Base-by-base conservation (phyloP, 192 early-diverging fungal genomes). In the Funneliformis geosporum region DNA sequence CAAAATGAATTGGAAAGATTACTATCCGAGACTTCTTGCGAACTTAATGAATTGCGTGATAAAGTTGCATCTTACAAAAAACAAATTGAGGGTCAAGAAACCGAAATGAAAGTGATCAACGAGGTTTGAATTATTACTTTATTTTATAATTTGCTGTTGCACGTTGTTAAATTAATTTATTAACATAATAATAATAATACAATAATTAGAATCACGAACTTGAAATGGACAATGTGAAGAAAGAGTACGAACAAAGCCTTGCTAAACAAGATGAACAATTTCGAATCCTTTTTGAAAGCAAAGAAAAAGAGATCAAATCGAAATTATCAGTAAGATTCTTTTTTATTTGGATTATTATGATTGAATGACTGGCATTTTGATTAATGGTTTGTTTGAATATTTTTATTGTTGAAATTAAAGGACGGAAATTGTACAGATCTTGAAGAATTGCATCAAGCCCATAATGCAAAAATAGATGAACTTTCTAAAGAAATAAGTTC, bases 301-400 rank as follows among this genome's bases (percentile, higher is more conserved):
- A 84, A 62, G 78, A 84, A 14, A 71, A 74, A 61, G 80, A 84
- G 39, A 9, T 84, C 10, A 75, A 60, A 55, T 1, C 6, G 50
- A 18, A 21, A 55, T 55, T 55, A 21, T 55, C 50, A 21, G 50
- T 55, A 55, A 55, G 50, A 16, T 21, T 50, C 2, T 16, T 55
- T 47, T 47, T 47, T 14, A 47, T 47, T 47, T 33, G 33, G 2
- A 2, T 2, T 33, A 33, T 33, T 33, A 33, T 33, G 33, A 33
- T 33, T 33, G 33, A 33, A 33, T 33, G 33, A 33, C 33, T 33
- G 2, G 33, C 0, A 33, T 33, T 33, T 33, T 33, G 33, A 33
- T 33, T 33, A 33, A 33, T 33, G 33, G 2, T 2, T 33, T 33
- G 0, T 33, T 33, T 33, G n/a, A n/a, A 33, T 33, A 2, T 33